Evolutionary conservation across 202 grass and related monocot species (phyloP).

Genomic region (Brachypodium distachyon): DNA sequence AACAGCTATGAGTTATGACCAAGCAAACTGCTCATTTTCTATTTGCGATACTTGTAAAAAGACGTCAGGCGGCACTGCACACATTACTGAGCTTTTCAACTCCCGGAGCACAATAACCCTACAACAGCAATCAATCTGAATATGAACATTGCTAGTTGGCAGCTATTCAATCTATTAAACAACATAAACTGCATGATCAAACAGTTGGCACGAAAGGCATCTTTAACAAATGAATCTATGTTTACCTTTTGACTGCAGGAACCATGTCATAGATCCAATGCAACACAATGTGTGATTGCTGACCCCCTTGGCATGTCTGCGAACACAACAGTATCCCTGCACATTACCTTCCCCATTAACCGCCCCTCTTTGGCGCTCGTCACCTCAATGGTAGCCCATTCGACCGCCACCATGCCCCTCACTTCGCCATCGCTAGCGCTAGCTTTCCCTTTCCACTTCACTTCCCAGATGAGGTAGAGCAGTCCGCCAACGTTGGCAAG

Average conservation of each 20-base stretch:
- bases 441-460: slow-evolving; percentile 38
- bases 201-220: neutral
- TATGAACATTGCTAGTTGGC: neutral
- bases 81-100: neutral
- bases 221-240: neutral
- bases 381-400: slow-evolving; percentile 77
- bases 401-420: slow-evolving; percentile 57
- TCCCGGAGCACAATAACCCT: neutral
- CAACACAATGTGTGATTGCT: slow-evolving; percentile 56
- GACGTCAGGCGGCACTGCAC: neutral
- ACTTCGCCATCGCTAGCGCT: neutral
- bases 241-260: neutral
- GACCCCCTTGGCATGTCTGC: slow-evolving; percentile 40
- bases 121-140: neutral
- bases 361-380: slow-evolving; percentile 13
- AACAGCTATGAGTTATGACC: neutral
- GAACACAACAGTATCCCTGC: slow-evolving; percentile 48
- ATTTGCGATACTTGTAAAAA: neutral
- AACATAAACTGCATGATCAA: neutral
- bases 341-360: slow-evolving; percentile 58
- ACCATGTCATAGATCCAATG: slow-evolving; percentile 54
- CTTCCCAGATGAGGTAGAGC: slow-evolving; percentile 79
- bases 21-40: neutral
- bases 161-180: neutral
- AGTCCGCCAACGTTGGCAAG: slow-evolving; percentile 59